Evolutionary conservation across 164 flowering plant species (phyloP).

Genomic region (Umbilicus rupestris): DNA sequence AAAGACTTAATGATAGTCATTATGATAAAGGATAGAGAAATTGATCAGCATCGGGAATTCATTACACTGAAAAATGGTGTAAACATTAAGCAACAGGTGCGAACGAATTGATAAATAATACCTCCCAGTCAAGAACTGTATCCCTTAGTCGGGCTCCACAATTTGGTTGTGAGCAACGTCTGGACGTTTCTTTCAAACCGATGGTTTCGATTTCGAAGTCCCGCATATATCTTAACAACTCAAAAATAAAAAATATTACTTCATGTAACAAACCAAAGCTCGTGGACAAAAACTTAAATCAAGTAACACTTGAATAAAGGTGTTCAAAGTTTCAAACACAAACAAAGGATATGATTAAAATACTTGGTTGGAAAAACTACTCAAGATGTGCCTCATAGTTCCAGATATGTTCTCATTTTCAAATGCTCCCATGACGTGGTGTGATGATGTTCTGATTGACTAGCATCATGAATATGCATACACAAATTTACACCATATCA

Average conservation of each 20-base stretch:
- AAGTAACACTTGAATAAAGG: too few relatives aligned
- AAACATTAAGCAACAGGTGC: background rate
- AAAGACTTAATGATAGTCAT: background rate
- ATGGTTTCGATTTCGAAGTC: slow-evolving; percentile 98
- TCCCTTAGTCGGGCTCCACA: slow-evolving; percentile 79
- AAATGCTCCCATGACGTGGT: too few relatives aligned
- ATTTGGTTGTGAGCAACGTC: slow-evolving; percentile 53
- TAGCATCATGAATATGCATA: background rate
- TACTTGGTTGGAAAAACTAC: too few relatives aligned
- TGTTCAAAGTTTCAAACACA: too few relatives aligned
- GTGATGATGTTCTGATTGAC: too few relatives aligned
- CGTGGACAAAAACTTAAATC: background rate
- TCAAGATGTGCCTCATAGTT: too few relatives aligned
- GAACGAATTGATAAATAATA: slow-evolving; percentile 14
- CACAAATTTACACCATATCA: background rate
- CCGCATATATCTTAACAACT: slow-evolving; percentile 61
- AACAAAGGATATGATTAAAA: too few relatives aligned
- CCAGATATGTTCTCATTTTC: too few relatives aligned
- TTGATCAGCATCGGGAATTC: too few relatives aligned
- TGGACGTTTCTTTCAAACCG: slow-evolving; percentile 86
- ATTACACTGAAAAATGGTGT: background rate
- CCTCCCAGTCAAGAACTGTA: slow-evolving; percentile 99
- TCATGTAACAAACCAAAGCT: background rate
- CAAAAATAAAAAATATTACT: background rate
- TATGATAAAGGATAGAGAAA: too few relatives aligned